Base-by-base conservation (phyloP, 192 early-diverging fungal species). In the Dissophora globulifera region DNA sequence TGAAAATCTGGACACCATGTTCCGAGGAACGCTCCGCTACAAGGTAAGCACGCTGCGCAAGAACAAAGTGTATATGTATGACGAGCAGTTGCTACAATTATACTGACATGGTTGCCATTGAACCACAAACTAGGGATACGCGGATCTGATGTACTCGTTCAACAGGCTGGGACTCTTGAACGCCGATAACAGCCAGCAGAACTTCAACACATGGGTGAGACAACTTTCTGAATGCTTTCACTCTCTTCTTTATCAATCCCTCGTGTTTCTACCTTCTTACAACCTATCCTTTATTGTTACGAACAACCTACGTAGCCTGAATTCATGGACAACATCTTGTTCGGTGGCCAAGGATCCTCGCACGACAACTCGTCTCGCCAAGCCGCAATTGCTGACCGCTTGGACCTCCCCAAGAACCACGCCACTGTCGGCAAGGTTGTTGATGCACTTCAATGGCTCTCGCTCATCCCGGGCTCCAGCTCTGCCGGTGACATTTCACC, bases 21-120 rank as follows among this genome's bases (percentile, higher is more conserved):
- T 99, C 81, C 84, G 97, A 53, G 97, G 97, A 30, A 98, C 97
- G 0, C 80, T 99, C 31, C 81, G 97, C 59, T 99, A 93, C 80
- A 84, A 89, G 63, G 61, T 52, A 53, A 17, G 43, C 6, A 45
- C 7, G 38, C 38, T 7, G 38, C 7, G 8, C 38, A 40, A 13
- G n/a, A n/a, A n/a, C n/a, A n/a, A n/a, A n/a, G n/a, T n/a, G 35
- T 13, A 38, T 38, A 9, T 38, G 35, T 38, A 13, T 38, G 6
- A 38, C 35, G 13, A 13, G 35, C 35, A 38, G 7, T 38, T 38
- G 6, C 13, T 38, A n/a, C n/a, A n/a, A n/a, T n/a, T n/a, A n/a
- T n/a, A n/a, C n/a, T n/a, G n/a, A n/a, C n/a, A n/a, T n/a, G n/a
- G n/a, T n/a, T n/a, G n/a, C n/a, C n/a, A n/a, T n/a, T n/a, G n/a